Conservation (phyloP, 1,284 basidiomycete species). For the Boletellus dicymbophilus region DNA sequence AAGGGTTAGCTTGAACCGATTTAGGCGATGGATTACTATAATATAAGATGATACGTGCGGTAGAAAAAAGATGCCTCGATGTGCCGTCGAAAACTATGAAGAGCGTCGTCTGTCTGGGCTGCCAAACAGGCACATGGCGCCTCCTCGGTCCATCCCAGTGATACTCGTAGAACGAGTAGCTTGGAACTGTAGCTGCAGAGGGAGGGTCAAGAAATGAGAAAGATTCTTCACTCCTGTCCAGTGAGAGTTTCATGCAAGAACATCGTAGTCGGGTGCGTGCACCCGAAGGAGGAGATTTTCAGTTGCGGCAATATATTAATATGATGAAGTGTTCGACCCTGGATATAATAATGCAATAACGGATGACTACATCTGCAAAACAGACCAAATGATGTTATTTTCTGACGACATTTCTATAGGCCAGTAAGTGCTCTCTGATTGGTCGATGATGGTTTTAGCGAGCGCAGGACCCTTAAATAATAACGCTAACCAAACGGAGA, state of each 20-base stretch:
- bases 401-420: too few relatives aligned
- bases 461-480: too few relatives aligned
- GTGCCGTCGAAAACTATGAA: constrained; percentile 22
- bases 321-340: too few relatives aligned
- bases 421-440: too few relatives aligned
- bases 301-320: too few relatives aligned
- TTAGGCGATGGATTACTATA: constrained; percentile 3
- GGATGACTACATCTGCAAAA: too few relatives aligned
- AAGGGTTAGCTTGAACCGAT: constrained; percentile 7
- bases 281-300: too few relatives aligned
- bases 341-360: too few relatives aligned
- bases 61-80: constrained; percentile 23
- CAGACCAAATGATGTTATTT: too few relatives aligned
- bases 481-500: too few relatives aligned
- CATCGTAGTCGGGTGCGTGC: too few relatives aligned
- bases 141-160: constrained; percentile 30
- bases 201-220: constrained; percentile 5
- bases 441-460: too few relatives aligned
- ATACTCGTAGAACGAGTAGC: constrained; percentile 22
- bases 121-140: constrained; percentile 23
- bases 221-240: constrained; percentile 17
- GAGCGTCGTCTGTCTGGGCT: constrained; percentile 28
- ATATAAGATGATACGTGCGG: constrained; percentile 20
- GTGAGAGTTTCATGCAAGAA: constrained; percentile 22
- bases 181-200: background rate